phyloP scores from a whole-genome alignment of 169 alveolate genomes.

The Cryptosporidium bovis region DNA sequence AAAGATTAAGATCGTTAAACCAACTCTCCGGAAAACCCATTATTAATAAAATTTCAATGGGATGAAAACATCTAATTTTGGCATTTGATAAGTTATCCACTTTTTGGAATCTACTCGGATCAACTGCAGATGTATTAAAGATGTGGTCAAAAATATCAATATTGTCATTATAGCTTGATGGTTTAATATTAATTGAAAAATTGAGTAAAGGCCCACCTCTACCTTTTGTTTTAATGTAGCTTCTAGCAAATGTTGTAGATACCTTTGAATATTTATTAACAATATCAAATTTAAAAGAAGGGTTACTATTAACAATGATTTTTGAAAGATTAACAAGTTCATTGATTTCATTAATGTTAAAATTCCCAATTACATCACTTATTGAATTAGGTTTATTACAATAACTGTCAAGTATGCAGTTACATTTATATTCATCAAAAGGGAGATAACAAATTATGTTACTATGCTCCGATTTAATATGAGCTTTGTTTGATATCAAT shows the following conservation, averaged over 20 bases:
- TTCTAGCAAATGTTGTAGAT: slow-evolving; percentile 83
- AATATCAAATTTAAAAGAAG: slow-evolving; percentile 80
- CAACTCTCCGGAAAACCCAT: slow-evolving; percentile 81
- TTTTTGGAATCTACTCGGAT: slow-evolving; percentile 11
- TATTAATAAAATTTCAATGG: slow-evolving; percentile 80
- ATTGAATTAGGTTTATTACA: slow-evolving; percentile 19
- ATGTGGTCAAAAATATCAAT: slow-evolving; percentile 14
- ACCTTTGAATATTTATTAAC: slow-evolving; percentile 77
- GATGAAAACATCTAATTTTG: slow-evolving; percentile 80
- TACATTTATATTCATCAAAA: background rate
- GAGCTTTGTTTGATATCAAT: background rate
- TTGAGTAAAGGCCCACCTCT: slow-evolving; percentile 69
- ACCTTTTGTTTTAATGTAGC: slow-evolving; percentile 77
- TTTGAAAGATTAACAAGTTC: slow-evolving; percentile 9
- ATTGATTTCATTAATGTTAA: background rate
- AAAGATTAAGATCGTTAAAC: slow-evolving; percentile 74
- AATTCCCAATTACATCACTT: slow-evolving; percentile 1
- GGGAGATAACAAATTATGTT: slow-evolving; percentile 37
- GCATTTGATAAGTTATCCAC: background rate
- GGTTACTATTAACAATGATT: slow-evolving; percentile 14
- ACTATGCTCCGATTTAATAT: background rate
- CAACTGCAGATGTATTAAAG: slow-evolving; percentile 30
- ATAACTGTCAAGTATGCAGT: background rate
- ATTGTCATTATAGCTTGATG: background rate
- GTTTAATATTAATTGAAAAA: background rate